A percentile compares a stretch with the other conserved stretches of the same genome.
Evolutionary conservation across 2,329 filamentous ascomycete species (phyloP).

Genomic region (Fusarium sp.): DNA sequence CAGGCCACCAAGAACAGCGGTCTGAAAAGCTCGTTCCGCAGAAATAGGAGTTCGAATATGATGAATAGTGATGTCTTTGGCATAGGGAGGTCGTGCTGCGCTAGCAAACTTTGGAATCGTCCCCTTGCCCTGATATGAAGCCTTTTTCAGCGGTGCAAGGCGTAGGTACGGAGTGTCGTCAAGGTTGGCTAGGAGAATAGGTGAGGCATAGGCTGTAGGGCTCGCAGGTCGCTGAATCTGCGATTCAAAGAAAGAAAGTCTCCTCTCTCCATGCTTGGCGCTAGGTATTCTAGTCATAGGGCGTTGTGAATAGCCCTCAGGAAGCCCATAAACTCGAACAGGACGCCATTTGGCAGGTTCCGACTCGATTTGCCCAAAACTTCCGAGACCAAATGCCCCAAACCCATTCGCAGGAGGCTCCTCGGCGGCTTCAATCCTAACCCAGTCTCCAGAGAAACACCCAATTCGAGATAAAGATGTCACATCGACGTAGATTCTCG

Average conservation of each 20-base stretch:
- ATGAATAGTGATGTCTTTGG: constrained; percentile 82
- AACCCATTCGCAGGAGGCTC: constrained; percentile 77
- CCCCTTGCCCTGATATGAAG: constrained; percentile 60
- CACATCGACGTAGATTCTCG: constrained; percentile 90
- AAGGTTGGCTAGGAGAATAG: constrained; percentile 87
- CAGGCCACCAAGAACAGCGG: constrained; percentile 84
- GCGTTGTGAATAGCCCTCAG: constrained; percentile 75
- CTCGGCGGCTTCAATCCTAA: constrained; percentile 80
- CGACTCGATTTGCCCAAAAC: constrained; percentile 64
- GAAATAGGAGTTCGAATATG: constrained; percentile 91
- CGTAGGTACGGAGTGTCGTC: constrained; percentile 81
- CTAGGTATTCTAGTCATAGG: constrained; percentile 70
- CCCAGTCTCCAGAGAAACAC: constrained; percentile 98
- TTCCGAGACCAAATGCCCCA: constrained; percentile 74
- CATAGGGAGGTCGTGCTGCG: constrained; percentile 67
- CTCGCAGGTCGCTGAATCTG: constrained; percentile 71
- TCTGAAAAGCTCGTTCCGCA: constrained; percentile 85
- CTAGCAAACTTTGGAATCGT: constrained; percentile 67
- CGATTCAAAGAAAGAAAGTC: constrained; percentile 73
- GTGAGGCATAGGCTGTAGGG: constrained; percentile 79
- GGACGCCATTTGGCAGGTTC: constrained; percentile 79
- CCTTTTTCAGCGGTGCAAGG: constrained; percentile 74
- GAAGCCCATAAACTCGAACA: constrained; percentile 87
- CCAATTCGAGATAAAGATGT: constrained; percentile 87
- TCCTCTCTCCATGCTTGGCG: constrained; percentile 62